Percentiles rank a stretch among this genome's conserved stretches.
Evolutionary conservation across 352 stramenopile species (phyloP).

Genomic region (Phytophthora aleatoria): DNA sequence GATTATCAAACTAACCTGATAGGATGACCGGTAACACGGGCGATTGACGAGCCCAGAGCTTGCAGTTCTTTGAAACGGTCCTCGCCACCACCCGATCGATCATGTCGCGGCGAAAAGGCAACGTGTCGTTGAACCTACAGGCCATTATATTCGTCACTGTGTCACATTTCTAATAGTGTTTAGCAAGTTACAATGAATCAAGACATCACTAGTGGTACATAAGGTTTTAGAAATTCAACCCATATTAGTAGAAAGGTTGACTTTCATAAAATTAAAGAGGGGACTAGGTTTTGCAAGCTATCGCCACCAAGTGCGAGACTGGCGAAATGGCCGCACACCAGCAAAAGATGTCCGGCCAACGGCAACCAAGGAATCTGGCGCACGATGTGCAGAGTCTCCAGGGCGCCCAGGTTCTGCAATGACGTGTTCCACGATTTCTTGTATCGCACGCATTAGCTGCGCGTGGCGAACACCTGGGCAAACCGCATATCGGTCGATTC

Average conservation of each 20-base stretch:
- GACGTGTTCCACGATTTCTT: slow-evolving; percentile 24
- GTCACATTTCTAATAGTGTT: not conserved
- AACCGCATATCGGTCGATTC: slow-evolving; percentile 12
- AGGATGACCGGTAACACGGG: slow-evolving; percentile 10
- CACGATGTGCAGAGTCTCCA: slow-evolving; percentile 29
- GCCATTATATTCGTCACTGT: not conserved
- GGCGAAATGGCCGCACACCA: slow-evolving; percentile 27
- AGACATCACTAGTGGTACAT: not conserved
- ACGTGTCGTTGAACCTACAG: slow-evolving; percentile 21
- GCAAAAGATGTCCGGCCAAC: slow-evolving; percentile 32
- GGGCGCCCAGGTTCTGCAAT: slow-evolving; percentile 12
- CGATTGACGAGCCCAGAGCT: slow-evolving; percentile 19
- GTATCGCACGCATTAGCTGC: slow-evolving; percentile 22
- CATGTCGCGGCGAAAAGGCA: slow-evolving; percentile 21
- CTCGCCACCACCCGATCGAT: slow-evolving; percentile 29
- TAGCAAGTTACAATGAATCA: slow-evolving; percentile 11
- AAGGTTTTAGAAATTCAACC: too few species aligned
- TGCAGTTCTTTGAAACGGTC: slow-evolving; percentile 20
- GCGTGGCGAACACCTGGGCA: slow-evolving; percentile 21
- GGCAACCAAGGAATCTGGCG: slow-evolving; percentile 37
- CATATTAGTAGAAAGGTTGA: too few species aligned
- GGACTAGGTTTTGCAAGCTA: not conserved
- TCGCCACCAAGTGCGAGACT: slow-evolving; percentile 6
- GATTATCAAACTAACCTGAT: not conserved
- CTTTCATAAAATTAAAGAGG: slow-evolving; percentile 10